A percentile compares a stretch with the other conserved stretches of the same genome.
Conservation (phyloP, 1,139 yeast species). For the Meyerozyma athensensis region DNA sequence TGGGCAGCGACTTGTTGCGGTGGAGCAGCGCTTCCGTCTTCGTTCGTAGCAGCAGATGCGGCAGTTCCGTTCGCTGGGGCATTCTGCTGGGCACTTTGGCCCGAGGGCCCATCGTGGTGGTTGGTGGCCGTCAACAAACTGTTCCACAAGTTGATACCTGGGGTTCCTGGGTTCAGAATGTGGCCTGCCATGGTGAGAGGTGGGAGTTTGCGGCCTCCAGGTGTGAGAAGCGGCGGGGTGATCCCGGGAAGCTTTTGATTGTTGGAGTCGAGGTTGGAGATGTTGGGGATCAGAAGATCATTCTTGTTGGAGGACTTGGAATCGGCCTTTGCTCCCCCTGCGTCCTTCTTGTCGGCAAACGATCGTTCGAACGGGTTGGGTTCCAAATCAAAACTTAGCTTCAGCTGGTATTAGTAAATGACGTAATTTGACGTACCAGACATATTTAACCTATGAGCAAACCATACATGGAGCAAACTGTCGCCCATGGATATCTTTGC, state of each 20-base stretch:
- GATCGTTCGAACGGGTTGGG: conserved; percentile 96
- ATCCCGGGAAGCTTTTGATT: conserved; percentile 34
- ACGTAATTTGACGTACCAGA: conserved; percentile 12
- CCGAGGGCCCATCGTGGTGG: conserved; percentile 10
- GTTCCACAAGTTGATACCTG: conserved; percentile 45
- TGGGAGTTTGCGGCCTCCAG: conserved; percentile 59
- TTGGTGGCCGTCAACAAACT: conserved; percentile 39
- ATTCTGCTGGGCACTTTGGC: conserved; percentile 6
- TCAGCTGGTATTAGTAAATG: conserved; percentile 27
- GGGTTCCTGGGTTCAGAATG: conserved; percentile 44
- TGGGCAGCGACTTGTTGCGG: conserved; percentile 6
- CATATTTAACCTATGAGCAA: too few relatives aligned
- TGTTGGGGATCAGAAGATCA: conserved; percentile 32
- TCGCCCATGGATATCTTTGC: not conserved
- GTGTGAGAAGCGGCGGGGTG: conserved; percentile 55
- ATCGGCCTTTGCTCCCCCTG: conserved; percentile 6
- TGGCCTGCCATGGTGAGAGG: conserved; percentile 44
- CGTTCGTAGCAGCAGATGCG: conserved; percentile 6
- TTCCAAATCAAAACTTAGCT: conserved; percentile 68
- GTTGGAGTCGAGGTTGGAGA: conserved; percentile 18
- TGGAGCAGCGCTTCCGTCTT: not conserved
- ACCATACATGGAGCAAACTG: too few relatives aligned
- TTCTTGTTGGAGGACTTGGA: conserved; percentile 22
- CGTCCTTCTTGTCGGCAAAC: conserved; percentile 57
- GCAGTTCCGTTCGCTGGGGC: conserved; percentile 5